Conservation (phyloP, 139 green algal genomes). For the Tetratostichococcus sp. region DNA sequence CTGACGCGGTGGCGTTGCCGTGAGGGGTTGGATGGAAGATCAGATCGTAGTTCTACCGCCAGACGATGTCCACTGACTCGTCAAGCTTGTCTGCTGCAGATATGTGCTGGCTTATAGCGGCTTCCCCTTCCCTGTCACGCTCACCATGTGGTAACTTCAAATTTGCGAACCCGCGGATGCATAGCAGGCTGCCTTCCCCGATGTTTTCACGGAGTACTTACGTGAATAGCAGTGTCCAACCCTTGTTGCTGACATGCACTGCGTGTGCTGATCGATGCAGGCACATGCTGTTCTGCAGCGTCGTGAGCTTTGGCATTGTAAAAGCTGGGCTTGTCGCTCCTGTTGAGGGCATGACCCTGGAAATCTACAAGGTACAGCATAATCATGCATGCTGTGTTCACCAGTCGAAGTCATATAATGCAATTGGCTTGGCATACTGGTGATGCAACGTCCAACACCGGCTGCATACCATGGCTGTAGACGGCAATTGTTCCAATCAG, state of each 20-base stretch:
- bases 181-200: no score
- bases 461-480: no score
- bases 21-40: no score
- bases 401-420: no score
- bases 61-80: no score
- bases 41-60: no score
- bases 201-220: no score
- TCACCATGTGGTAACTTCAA: constrained; percentile 28
- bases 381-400: neutral
- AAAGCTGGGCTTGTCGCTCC: neutral
- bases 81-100: neutral
- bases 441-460: no score
- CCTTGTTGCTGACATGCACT: neutral
- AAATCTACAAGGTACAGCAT: constrained; percentile 12
- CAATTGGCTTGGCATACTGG: no score
- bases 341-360: constrained; percentile 12
- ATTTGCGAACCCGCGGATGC: no score
- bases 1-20: no score
- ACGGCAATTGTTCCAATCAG: constrained; percentile 32
- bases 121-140: constrained; percentile 52
- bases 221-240: no score
- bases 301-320: neutral
- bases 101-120: constrained; percentile 52
- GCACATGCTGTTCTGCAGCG: constrained; percentile 89
- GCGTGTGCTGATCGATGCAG: neutral